Evolutionary conservation across 371 early-diverging fungal genomes (phyloP), one percentile per base, ranked within the genome.

Genomic region (Mortierella sp.): DNA sequence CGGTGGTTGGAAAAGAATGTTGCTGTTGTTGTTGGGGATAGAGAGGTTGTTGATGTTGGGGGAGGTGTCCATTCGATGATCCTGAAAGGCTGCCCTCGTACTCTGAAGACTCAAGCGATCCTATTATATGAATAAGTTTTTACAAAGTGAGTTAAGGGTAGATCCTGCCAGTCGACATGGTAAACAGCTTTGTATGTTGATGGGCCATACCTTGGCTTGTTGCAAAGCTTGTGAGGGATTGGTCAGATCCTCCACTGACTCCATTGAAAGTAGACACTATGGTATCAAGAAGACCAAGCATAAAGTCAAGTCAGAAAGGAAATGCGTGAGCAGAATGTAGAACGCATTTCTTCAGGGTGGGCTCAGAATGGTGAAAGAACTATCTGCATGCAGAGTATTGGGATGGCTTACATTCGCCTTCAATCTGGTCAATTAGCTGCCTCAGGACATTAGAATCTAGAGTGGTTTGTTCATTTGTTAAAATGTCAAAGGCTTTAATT

Each of bases 381-480:
- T 19, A 19, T 5, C 45, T 6, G 45, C 45, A 45, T 45, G n/a
- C 40, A 19, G 5, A n/a, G 6, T 6, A 45, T 15, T 32, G 23
- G n/a, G n/a, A 28, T 9, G 42, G 12, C 80, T 56, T 74, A 80
- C 80, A 42, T 37, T 80, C 80, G 28, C 80, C 70, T 28, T 80
- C 80, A 56, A 80, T 80, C 43, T 80, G 80, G 47, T 70, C 68
- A 42, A 80, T 70, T 32, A 80, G 47, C 53, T 80, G 80, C 59
- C 75, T 43, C 19, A 80, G 65, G 29, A 80, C 80, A 61, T 61
- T 64, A 23, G 80, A 80, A 55, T 80, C 80, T 74, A 67, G 32
- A 22, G 26, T 51, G 3, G n/a, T 13, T 13, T 51, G n/a, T 13
- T 17, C 26, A 22, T 13, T 55, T 6, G 26, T 28, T 10, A 28